phyloP scores from a whole-genome alignment of 2,329 filamentous ascomycete species.

The Drechslera avenae region DNA sequence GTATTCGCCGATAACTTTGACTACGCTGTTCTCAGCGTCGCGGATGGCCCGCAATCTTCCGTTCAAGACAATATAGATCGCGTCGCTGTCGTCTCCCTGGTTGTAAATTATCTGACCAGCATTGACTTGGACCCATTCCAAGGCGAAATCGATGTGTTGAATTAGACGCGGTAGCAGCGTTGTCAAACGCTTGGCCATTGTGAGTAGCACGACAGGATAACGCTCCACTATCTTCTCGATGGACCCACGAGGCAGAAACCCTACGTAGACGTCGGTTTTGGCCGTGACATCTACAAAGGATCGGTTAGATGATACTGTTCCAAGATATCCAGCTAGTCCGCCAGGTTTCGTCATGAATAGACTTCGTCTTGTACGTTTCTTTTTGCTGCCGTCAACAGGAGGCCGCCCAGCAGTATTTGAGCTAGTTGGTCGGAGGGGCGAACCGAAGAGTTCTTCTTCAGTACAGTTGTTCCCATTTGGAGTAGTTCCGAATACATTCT shows the following conservation, averaged over 20 bases:
- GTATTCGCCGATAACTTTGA: conserved; percentile 88
- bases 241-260: conserved; percentile 83
- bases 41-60: conserved; percentile 84
- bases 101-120: conserved; percentile 94
- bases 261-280: conserved; percentile 98
- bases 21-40: conserved; percentile 78
- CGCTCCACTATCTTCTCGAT: conserved; percentile 91
- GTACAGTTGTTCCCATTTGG: conserved; percentile 43
- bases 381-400: conserved; percentile 44
- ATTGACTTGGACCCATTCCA: conserved; percentile 97
- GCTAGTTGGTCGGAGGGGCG: conserved; percentile 31
- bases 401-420: conserved; percentile 33
- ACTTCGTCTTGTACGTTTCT: conserved; percentile 67
- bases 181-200: conserved; percentile 93
- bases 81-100: conserved; percentile 92
- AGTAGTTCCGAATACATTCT: conserved; percentile 52
- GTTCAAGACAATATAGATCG: conserved; percentile 97
- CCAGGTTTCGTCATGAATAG: conserved; percentile 93
- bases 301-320: conserved; percentile 90
- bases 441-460: conserved; percentile 44
- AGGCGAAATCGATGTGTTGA: conserved; percentile 94
- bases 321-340: conserved; percentile 90
- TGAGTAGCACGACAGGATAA: conserved; percentile 89
- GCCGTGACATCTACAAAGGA: conserved; percentile 97
- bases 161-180: conserved; percentile 87